Evolutionary conservation across 2,329 filamentous ascomycete genomes (phyloP).

Genomic region (Alternaria sp.): DNA sequence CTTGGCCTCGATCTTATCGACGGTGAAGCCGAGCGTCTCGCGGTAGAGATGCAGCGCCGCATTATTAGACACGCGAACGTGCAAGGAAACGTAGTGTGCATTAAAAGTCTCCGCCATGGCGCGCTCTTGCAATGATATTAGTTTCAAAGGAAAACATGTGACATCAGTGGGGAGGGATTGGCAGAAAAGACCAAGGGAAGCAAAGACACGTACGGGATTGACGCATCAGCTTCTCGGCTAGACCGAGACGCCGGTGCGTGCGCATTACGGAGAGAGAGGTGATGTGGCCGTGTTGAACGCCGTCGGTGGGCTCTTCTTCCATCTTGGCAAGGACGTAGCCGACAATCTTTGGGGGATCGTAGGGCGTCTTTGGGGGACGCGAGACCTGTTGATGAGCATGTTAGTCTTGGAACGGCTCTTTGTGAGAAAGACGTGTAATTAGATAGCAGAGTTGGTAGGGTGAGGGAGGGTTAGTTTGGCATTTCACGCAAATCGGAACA

Average conservation of each 20-base stretch:
- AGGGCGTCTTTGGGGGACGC: slow-evolving; percentile 76
- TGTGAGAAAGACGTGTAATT: too few relatives aligned
- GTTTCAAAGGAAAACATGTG: too few relatives aligned
- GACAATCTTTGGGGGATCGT: slow-evolving; percentile 96
- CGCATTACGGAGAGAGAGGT: slow-evolving; percentile 96
- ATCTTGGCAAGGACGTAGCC: slow-evolving; percentile 99
- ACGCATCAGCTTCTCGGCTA: slow-evolving; percentile 97
- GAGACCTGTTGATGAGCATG: slow-evolving; percentile 62
- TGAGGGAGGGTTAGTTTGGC: too few relatives aligned
- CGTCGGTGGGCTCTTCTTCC: slow-evolving; percentile 96
- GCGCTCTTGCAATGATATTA: slow-evolving; percentile 59
- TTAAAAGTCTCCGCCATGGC: slow-evolving; percentile 97
- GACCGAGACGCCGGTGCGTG: slow-evolving; percentile 87
- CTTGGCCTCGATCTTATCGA: slow-evolving; percentile 72
- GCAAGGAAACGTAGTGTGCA: slow-evolving; percentile 91
- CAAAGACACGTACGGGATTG: slow-evolving; percentile 68
- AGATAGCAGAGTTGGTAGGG: too few relatives aligned
- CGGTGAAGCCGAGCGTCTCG: slow-evolving; percentile 58
- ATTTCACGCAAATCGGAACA: too few relatives aligned
- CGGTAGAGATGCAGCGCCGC: slow-evolving; percentile 93
- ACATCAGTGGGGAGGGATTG: too few relatives aligned
- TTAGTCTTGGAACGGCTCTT: background rate
- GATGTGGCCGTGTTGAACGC: slow-evolving; percentile 93
- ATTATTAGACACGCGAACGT: slow-evolving; percentile 93
- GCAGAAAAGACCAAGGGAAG: too few relatives aligned